Base-by-base conservation (phyloP, 2,329 filamentous ascomycete genomes). In the Canariomyces notabilis region DNA sequence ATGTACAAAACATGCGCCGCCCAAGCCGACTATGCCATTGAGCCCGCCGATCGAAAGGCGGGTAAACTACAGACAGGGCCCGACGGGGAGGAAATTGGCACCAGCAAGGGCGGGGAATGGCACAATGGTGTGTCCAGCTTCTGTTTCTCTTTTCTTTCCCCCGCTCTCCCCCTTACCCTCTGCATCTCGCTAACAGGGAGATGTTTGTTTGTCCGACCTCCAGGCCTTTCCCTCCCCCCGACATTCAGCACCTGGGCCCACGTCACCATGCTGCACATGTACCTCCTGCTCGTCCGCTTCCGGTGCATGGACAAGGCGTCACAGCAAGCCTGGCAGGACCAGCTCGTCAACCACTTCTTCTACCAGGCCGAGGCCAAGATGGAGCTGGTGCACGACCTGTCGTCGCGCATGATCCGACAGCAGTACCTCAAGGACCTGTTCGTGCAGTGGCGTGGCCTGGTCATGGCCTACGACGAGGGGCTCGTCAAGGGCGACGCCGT, bases 201-300 rank as follows among this genome's bases (percentile, higher is more conserved):
- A 26, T 51, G 20, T 26, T 11, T n/a, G 3, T 11, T 23, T 40
- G 4, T 4, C 1, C 11, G n/a, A n/a, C 21, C 2, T 21, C 12
- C 59, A 95, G 88, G 83, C 42, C 80, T 95, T 53, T 79, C 79
- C 20, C 79, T 98, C 15, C 75, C 79, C 23, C 87, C 89, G 1
- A 97, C 89, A 0, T 98, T 98, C 67, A 90, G 84, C 63, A 91
- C 87, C 46, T 98, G 93, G 93, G 87, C 89, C 16, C 90, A 97
- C 67, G 84, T 97, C 36, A 93, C 90, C 29, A 95, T 95, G 76
- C 77, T 98, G 48, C 91, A 98, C 73, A 86, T 98, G 77, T 97
- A 95, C 73, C 78, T 96, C 48, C 69, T 97, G 49, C 86, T 87
- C 45, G 85, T 87, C 37, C 85, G 90, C 46, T 73, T 96, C 58